Evolutionary conservation across 371 early-diverging fungal species (phyloP), one percentile per base, ranked within the genome.

Genomic region (Zychaea mexicana): DNA sequence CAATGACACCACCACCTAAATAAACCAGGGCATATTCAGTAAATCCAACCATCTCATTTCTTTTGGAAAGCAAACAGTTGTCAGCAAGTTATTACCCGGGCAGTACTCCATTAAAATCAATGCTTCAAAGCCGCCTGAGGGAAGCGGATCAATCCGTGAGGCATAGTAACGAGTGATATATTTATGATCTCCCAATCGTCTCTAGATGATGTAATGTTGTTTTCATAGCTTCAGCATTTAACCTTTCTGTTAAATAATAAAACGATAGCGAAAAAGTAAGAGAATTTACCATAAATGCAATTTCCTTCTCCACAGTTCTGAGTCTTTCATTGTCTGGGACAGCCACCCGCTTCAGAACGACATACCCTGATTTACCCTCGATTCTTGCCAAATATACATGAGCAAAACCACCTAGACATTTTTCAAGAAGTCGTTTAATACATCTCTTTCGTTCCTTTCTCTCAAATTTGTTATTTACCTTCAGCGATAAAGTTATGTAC

Each of bases 61-160:
- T n/a, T n/a, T n/a, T n/a, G n/a, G n/a, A n/a, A n/a, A n/a, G n/a
- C n/a, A n/a, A n/a, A n/a, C n/a, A n/a, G n/a, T n/a, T 36, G 38
- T 36, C 38, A 45, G 36, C 22, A 58, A 33, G 2, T 57, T 26
- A 57, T 62, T 83, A 90, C 94, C 91, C 19, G 87, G 78, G 71
- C 97, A 97, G 70, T 92, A 89, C 68, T 95, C 97, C 94, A 95
- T 96, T 64, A 94, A 77, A 30, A 97, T 94, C 53, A 90, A 79
- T 4, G 92, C 87, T 64, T 94, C 90, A 66, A 78, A 91, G 9
- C 90, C 92, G 17, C 88, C 89, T 2, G 77, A 72, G 21, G 78
- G 79, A n/a, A 86, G 69, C 55, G 83, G 77, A 38, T 82, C 81
- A 31, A 88, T 83, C 62, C 85, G 82, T 47, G 90, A 89, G 62